Evolutionary conservation across 169 alveolate genomes (phyloP).

Genomic region (Plasmodium inui): DNA sequence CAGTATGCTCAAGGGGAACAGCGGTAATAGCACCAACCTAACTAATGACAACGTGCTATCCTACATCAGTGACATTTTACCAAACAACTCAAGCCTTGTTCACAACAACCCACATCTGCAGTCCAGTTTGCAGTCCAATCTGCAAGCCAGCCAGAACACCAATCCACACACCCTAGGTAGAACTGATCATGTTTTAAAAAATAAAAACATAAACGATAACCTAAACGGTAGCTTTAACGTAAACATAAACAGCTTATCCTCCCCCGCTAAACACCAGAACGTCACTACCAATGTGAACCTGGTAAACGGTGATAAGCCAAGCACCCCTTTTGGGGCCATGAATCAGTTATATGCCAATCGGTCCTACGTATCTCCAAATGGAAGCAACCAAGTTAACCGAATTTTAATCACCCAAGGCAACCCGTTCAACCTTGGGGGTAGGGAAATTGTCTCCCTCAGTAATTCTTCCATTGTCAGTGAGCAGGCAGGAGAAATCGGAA

Average conservation of each 20-base stretch:
- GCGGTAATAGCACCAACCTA: conserved; percentile 8
- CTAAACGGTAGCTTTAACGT: background rate
- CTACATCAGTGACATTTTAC: conserved; percentile 33
- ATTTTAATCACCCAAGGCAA: conserved; percentile 13
- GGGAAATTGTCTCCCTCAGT: background rate
- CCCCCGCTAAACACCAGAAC: conserved; percentile 6
- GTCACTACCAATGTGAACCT: conserved; percentile 11
- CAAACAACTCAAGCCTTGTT: conserved; percentile 12
- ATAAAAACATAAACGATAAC: conserved; percentile 33
- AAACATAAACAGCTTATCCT: background rate
- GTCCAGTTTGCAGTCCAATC: background rate
- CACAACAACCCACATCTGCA: background rate
- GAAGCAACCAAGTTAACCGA: background rate
- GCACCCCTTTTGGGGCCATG: background rate
- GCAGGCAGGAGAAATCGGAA: conserved; percentile 10
- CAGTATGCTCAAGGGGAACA: conserved; percentile 3
- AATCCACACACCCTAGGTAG: background rate
- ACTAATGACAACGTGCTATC: conserved; percentile 33
- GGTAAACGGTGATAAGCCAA: conserved; percentile 11
- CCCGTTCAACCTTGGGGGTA: background rate
- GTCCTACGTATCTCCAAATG: conserved; percentile 4
- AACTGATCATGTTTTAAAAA: conserved; percentile 11
- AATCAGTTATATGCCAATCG: conserved; percentile 14
- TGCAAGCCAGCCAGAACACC: background rate
- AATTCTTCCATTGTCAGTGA: background rate